phyloP scores from a whole-genome alignment of 345 rosid species.

The Dipteronia sinensis region DNA sequence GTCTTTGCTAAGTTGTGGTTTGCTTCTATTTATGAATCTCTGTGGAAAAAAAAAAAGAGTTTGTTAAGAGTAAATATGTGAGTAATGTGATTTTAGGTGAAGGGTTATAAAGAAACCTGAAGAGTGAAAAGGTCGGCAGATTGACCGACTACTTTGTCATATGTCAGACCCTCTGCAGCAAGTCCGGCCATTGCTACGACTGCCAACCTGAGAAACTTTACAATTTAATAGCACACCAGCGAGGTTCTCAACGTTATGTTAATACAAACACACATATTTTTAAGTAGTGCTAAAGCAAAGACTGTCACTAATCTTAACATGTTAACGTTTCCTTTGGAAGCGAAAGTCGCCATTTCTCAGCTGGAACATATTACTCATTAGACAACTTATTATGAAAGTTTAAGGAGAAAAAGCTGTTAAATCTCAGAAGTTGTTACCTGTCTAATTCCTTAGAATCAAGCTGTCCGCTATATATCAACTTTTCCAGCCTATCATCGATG shows the following conservation, averaged over 20 bases:
- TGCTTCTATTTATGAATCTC: slow-evolving; percentile 89
- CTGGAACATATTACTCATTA: too few relatives aligned
- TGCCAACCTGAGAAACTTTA: slow-evolving; percentile 55
- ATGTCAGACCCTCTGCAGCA: slow-evolving; percentile 88
- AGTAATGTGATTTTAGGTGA: not conserved
- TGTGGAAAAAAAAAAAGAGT: slow-evolving; percentile 25
- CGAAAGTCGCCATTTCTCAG: not conserved
- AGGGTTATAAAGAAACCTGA: slow-evolving; percentile 48
- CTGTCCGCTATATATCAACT: slow-evolving; percentile 85
- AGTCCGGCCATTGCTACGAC: slow-evolving; percentile 95
- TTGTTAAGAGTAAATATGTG: not conserved
- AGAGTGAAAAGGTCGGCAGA: slow-evolving; percentile 98
- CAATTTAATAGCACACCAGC: not conserved
- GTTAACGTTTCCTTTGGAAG: not conserved
- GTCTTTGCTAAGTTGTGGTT: slow-evolving; percentile 72
- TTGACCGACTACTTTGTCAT: slow-evolving; percentile 93
- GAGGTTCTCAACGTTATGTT: not conserved
- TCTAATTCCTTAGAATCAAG: slow-evolving; percentile 86
- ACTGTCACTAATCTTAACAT: not conserved
- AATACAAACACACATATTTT: too few relatives aligned
- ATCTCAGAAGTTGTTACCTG: slow-evolving; percentile 43
- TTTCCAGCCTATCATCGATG: slow-evolving; percentile 73
- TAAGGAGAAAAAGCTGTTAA: not conserved
- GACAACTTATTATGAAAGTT: not conserved
- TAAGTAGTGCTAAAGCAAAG: too few relatives aligned